phyloP scores from a whole-genome alignment of 495 filamentous ascomycete species.

The Delitschia confertaspora region DNA sequence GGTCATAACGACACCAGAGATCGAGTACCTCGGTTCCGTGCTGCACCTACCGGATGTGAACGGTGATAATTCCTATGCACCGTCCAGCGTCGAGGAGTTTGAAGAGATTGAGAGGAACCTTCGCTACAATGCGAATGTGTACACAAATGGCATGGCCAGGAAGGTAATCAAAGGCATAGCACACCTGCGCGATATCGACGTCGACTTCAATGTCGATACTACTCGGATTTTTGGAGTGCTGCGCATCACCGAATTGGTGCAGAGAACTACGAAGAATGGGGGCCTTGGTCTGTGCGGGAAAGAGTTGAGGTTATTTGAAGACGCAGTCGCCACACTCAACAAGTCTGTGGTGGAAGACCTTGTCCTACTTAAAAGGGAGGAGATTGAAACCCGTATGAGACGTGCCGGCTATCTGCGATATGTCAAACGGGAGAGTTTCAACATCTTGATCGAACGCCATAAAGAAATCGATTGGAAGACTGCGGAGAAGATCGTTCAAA shows the following conservation, averaged over 20 bases:
- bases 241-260: constrained; percentile 3
- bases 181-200: neutral
- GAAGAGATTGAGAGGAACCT: constrained; percentile 19
- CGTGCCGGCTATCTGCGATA: constrained; percentile 8
- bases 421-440: constrained; percentile 4
- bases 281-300: constrained; percentile 13
- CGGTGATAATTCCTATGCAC: neutral
- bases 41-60: constrained; percentile 1
- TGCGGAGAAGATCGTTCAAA: constrained; percentile 3
- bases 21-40: constrained; percentile 8
- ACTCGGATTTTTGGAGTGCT: constrained; percentile 4
- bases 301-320: constrained; percentile 1
- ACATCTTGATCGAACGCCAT: constrained; percentile 8
- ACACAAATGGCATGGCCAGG: constrained; percentile 4
- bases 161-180: neutral
- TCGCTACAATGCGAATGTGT: constrained; percentile 13
- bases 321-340: constrained; percentile 2
- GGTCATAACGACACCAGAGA: constrained; percentile 4
- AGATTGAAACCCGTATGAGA: constrained; percentile 18
- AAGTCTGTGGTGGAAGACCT: constrained; percentile 12
- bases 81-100: constrained; percentile 11
- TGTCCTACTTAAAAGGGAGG: constrained; percentile 9
- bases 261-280: constrained; percentile 3
- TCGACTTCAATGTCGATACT: constrained; percentile 19
- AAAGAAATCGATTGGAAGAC: constrained; percentile 5